Evolutionary conservation across 305 asterid species (phyloP), one percentile per base, ranked within the genome.

Genomic region (Coffea humblotiana): DNA sequence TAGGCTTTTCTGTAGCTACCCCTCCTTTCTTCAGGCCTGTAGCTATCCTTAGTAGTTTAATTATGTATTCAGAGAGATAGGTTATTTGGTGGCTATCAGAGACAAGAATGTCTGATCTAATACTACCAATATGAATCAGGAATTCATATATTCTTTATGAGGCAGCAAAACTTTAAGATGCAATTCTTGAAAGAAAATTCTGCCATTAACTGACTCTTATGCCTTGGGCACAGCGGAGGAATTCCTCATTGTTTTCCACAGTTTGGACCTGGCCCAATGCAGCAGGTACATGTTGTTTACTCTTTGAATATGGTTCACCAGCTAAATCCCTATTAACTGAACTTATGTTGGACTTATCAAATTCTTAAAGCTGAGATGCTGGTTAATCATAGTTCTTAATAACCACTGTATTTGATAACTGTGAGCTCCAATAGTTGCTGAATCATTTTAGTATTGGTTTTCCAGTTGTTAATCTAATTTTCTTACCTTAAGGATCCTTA

Each of bases 221-320:
- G 71, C 58, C 29, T 79, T 82, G 85, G 72, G 61, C 43, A 82
- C 79, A 95, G 99, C 87, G 99, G 98, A 83, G 99, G 98, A 86
- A 87, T 95, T 82, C 99, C 99, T 29, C 98, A 95, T 82, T 95
- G 99, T 85, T 95, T 95, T 87, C 99, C 99, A 29, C 99, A 95
- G 88, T 95, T 95, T 86, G 99, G 99, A 79, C 99, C 99, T 54
- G 99, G 99, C 29, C 77, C 85, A 65, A 89, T 93, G 19, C 98
- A 95, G 87, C 99, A 95, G 98, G 98, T 95, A 89, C 79, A 71
- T 74, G 35, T 23, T 71, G 32, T 49, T n/a, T 5, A 25, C 29
- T 56, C 23, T 76, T 18, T 1, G 21, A 37, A 74, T 67, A 16
- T 19, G 15, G 37, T 51, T 37, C 43, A 37, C 43, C 43, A 4